Conservation (phyloP, 208 protist species). For the Leishmania major region DNA sequence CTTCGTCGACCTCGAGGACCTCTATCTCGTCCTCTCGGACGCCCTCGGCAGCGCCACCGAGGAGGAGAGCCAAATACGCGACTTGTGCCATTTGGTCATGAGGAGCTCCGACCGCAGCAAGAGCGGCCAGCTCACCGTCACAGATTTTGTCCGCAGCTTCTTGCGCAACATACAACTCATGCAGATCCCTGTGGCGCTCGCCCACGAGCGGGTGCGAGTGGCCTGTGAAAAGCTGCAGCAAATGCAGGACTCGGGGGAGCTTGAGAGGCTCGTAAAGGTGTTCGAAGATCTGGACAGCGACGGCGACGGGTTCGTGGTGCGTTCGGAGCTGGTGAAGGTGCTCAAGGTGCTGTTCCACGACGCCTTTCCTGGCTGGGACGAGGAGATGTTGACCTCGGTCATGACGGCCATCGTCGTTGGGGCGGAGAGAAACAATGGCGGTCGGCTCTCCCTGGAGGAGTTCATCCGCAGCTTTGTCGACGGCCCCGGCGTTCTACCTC, state of each 20-base stretch:
- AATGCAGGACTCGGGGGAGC: slow-evolving; percentile 69
- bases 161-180: slow-evolving; percentile 56
- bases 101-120: slow-evolving; percentile 63
- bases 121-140: slow-evolving; percentile 49
- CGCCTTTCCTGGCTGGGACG: slow-evolving; percentile 66
- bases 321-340: slow-evolving; percentile 49
- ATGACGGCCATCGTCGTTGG: slow-evolving; percentile 72
- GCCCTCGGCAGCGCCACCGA: slow-evolving; percentile 37
- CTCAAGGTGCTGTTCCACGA: slow-evolving; percentile 64
- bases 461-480: slow-evolving; percentile 73
- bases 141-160: slow-evolving; percentile 70
- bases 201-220: slow-evolving; percentile 55
- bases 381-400: slow-evolving; percentile 56
- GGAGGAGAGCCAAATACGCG: slow-evolving; percentile 67
- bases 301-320: slow-evolving; percentile 51
- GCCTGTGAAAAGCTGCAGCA: slow-evolving; percentile 53
- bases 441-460: slow-evolving; percentile 60
- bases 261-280: slow-evolving; percentile 46
- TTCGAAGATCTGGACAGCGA: slow-evolving; percentile 44
- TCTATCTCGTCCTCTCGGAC: slow-evolving; percentile 74
- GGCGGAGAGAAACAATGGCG: slow-evolving; percentile 42
- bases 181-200: slow-evolving; percentile 55
- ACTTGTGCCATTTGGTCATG: slow-evolving; percentile 83
- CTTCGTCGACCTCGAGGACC: slow-evolving; percentile 60
- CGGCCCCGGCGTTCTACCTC: slow-evolving; percentile 35